Evolutionary conservation across 1,139 yeast species (phyloP).

Genomic region (Nakaseomyces sp.): DNA sequence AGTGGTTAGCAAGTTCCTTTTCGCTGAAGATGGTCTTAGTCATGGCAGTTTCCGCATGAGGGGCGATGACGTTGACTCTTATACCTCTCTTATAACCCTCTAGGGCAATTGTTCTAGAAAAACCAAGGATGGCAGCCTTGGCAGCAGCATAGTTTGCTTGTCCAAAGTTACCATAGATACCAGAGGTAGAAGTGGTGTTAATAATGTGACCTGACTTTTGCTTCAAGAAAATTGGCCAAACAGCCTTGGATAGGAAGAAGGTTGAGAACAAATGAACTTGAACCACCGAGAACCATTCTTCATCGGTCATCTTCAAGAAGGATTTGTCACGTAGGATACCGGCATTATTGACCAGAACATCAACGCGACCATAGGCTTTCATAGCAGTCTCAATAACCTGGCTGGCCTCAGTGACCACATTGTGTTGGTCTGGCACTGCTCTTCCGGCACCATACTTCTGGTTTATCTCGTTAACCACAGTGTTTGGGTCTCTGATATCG

Average conservation of each 20-base stretch:
- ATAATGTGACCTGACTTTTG: slow-evolving; percentile 76
- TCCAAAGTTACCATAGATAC: slow-evolving; percentile 95
- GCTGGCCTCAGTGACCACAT: slow-evolving; percentile 71
- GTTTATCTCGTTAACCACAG: slow-evolving; percentile 72
- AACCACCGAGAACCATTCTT: slow-evolving; percentile 75
- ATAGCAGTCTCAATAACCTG: slow-evolving; percentile 74
- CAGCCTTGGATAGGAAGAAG: slow-evolving; percentile 74
- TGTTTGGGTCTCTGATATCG: slow-evolving; percentile 70
- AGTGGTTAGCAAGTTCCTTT: slow-evolving; percentile 64
- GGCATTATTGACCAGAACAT: slow-evolving; percentile 83
- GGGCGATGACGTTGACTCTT: slow-evolving; percentile 78
- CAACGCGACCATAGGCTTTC: slow-evolving; percentile 72
- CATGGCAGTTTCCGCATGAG: slow-evolving; percentile 98
- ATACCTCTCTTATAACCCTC: slow-evolving; percentile 82
- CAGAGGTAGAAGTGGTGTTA: slow-evolving; percentile 90
- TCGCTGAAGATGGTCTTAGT: slow-evolving; percentile 77
- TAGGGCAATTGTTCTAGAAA: slow-evolving; percentile 75
- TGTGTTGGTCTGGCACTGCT: slow-evolving; percentile 78
- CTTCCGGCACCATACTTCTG: slow-evolving; percentile 51
- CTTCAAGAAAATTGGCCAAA: slow-evolving; percentile 81
- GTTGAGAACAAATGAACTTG: slow-evolving; percentile 81
- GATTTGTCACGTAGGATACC: slow-evolving; percentile 91
- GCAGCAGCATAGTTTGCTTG: slow-evolving; percentile 96
- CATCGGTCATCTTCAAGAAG: slow-evolving; percentile 72
- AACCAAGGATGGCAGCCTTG: slow-evolving; percentile 79